Conservation (phyloP, 1,284 basidiomycete genomes). For the Puccinia polysora region DNA sequence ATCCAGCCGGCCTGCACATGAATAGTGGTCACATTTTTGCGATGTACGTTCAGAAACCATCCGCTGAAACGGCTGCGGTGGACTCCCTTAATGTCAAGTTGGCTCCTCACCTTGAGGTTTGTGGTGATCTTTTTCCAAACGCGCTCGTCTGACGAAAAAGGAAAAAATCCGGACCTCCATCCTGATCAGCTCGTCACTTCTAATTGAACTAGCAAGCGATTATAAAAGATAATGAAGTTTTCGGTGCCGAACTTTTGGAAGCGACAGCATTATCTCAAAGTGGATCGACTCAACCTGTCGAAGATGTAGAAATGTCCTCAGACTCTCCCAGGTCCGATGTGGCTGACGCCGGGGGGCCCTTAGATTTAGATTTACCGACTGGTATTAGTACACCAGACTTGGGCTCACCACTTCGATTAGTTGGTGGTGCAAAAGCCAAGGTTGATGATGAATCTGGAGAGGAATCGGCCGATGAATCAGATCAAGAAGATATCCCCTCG, state of each 20-base stretch:
- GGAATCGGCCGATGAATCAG: neutral
- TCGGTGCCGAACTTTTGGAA: conserved; percentile 10
- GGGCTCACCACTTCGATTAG: conserved; percentile 25
- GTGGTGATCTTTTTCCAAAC: neutral
- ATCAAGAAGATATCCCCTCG: neutral
- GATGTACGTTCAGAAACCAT: conserved; percentile 18
- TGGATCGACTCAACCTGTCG: neutral
- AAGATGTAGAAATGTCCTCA: conserved; percentile 25
- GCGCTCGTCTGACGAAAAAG: neutral
- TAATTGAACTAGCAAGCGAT: conserved; percentile 9
- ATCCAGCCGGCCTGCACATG: conserved; percentile 40
- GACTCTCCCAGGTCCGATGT: conserved; percentile 42
- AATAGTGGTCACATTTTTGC: conserved; percentile 43
- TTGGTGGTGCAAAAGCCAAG: conserved; percentile 11
- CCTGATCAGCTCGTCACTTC: neutral
- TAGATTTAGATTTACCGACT: conserved; percentile 10
- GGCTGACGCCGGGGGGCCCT: conserved; percentile 16
- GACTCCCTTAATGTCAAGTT: conserved; percentile 19
- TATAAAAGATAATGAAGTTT: conserved; percentile 34
- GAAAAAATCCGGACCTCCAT: too few relatives aligned
- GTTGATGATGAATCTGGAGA: neutral
- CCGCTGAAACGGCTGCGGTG: neutral
- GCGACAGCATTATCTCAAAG: neutral
- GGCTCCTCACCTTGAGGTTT: conserved; percentile 17
- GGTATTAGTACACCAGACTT: neutral